Base-by-base conservation (phyloP, 1,284 basidiomycete genomes). In the Schizopora paradoxa region DNA sequence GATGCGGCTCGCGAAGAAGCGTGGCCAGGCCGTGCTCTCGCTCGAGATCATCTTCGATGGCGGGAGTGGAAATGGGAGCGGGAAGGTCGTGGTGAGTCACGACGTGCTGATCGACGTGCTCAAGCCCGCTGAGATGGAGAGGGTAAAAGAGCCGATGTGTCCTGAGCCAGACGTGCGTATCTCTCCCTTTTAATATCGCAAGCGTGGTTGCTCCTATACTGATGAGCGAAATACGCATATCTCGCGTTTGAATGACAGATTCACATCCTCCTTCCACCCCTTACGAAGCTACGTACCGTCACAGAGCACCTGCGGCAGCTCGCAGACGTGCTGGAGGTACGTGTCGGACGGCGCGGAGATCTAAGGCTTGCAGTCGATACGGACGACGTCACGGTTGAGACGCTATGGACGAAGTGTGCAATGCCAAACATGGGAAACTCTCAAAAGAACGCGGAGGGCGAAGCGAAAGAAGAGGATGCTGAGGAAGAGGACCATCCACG, bases 1-100 rank as follows among this genome's bases (percentile, higher is more conserved):
- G 32, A 76, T 93, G 69, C 91, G 86, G 64, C 73, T 94, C 8
- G 82, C 86, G 11, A 91, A 92, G 69, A 89, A 88, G 64, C 79
- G 80, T 51, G 77, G 83, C 33, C 76, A 80, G 34, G 83, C 87
- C 0, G 74, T 86, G 22, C 70, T 91, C 5, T 78, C 73, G 43
- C 86, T 90, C 47, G 85, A 89, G 53, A 86, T 89, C 47, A 78
- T 79, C 8, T 65, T 76, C 23, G 64, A 70, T 27, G 80, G 79
- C 11, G 66, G 76, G 47, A 68, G 42, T n/a, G 37, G 48, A 22
- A 33, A 28, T 13, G 25, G 31, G n/a, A 41, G 45, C 40, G 43
- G 19, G 18, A 50, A 62, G 32, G 72, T 86, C 31, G 69, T 71
- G 38, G 74, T 89, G 13, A 67, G 74, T 2, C 84, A 90, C 59